Base-by-base conservation (phyloP, 768 basidiomycete genomes). In the Piloderma croceum region DNA sequence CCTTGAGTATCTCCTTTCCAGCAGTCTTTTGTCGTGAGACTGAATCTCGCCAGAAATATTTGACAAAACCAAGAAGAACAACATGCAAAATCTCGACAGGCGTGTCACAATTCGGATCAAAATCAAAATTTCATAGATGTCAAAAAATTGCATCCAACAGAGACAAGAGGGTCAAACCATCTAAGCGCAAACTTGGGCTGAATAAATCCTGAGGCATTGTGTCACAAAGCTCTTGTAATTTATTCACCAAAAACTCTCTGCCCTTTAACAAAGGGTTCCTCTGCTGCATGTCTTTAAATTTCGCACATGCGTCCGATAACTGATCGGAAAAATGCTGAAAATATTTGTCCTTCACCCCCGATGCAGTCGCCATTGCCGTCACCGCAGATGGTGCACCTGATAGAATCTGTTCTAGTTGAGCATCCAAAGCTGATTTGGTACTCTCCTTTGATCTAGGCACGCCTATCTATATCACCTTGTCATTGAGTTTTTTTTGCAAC, bases 41-140 rank as follows among this genome's bases (percentile, higher is more conserved):
- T 4, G 27, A 39, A 34, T 55, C 46, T 2, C 47, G 21, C 53
- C 53, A 56, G 17, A 46, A 42, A 29, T 54, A 57, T 32, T 57
- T 57, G 31, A 57, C 42, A 24, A 54, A 38, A 20, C 47, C 50
- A 3, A 57, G 47, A 2, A 57, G 49, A 24, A 57, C 31, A 1
- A 46, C 45, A 38, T 57, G 53, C 1, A 57, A 42, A 3, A 57
- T 48, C 37, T 57, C 51, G 12, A 52, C 49, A 2, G 51, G 55
- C 1, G 53, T 53, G 31, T 53, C 45, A 4, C n/a, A 11, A 27
- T 50, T 44, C 5, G 51, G 49, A 38, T 55, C 42, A 13, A 55
- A 34, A 9, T 46, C 53, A 52, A 29, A 29, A n/a, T n/a, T n/a
- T n/a, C n/a, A n/a, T n/a, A n/a, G n/a, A n/a, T 33, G 31, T 20